Base-by-base conservation (phyloP, 352 stramenopile genomes). In the Aphanomyces invadans region DNA sequence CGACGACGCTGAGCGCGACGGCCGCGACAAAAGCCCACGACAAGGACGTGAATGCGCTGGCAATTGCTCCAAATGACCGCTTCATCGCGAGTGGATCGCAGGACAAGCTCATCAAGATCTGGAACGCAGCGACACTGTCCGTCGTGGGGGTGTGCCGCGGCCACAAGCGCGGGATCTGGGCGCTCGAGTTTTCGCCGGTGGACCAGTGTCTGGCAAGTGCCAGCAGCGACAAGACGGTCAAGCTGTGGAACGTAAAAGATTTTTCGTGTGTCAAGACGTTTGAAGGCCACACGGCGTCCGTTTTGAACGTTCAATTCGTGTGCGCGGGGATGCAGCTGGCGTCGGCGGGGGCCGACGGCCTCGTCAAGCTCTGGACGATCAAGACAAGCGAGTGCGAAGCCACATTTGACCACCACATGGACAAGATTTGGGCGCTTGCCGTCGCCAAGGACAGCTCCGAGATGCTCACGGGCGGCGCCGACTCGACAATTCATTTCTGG, bases 311-410 rank as follows among this genome's bases (percentile, higher is more conserved):
- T 31, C 80, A 90, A 75, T 98, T 96, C 55, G 75, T 95, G 23
- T 95, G 83, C 64, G 77, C 80, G 1, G 90, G 92, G 29, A 90
- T 95, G 76, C 90, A 99, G 78, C 71, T 99, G 25, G 55, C 99
- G 23, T 98, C 95, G 29, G 88, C 88, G 1, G 95, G 93, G 61
- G 96, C 96, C 25, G 96, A 99, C 72, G 97, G 97, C 0, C 83
- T 99, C 31, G 73, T 99, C 1, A 98, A 98, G 77, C 76, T 99
- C 23, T 99, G 97, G 95, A 99, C 94, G 9, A 98, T 99, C 73
- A 88, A 96, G 60, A 98, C 87, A 55, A 98, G 97, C 75, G 96
- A 99, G 75, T 99, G 96, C 71, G 93, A 98, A 68, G 86, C 84
- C 19, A 99, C 96, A 9, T 75, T 99, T 52, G 96, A 99, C 76